These are phyloP conservation scores for Myotisia sp. DNA, from an alignment of 2,329 filamentous ascomycete genomes.

Conservation along the genomic window DNA sequence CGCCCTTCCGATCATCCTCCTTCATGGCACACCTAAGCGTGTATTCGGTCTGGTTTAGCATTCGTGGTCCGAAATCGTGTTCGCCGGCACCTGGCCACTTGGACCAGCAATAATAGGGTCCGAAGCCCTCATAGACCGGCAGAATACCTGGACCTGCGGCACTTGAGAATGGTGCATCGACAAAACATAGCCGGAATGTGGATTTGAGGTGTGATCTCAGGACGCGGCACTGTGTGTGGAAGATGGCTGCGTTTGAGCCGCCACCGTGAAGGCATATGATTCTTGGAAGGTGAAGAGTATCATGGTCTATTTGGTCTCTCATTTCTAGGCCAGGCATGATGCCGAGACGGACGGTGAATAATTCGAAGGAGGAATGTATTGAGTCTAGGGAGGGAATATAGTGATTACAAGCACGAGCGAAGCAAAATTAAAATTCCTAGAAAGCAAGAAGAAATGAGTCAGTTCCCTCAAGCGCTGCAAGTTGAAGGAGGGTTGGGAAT, in stretches of 20 bases:
- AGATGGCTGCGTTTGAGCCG: conserved; percentile 57
- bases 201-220: conserved; percentile 37
- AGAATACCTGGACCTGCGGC: conserved; percentile 44
- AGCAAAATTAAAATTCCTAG: too few species aligned
- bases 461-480: too few species aligned
- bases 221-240: conserved; percentile 51
- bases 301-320: not conserved
- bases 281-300: conserved; percentile 39
- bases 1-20: conserved; percentile 23
- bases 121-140: conserved; percentile 49
- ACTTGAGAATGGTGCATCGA: conserved; percentile 53
- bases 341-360: too few species aligned
- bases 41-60: conserved; percentile 38
- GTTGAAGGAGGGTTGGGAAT: too few species aligned
- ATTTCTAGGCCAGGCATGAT: conserved; percentile 2
- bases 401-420: too few species aligned
- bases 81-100: conserved; percentile 44
- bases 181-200: conserved; percentile 57
- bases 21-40: conserved; percentile 28
- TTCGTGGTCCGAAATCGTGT: conserved; percentile 25
- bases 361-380: too few species aligned
- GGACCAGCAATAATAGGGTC: conserved; percentile 52
- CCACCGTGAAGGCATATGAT: conserved; percentile 73
- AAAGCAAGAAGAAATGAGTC: too few species aligned
- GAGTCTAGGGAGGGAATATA: too few species aligned